phyloP scores from a whole-genome alignment of 2,329 filamentous ascomycete species.

The Neurospora sp. region DNA sequence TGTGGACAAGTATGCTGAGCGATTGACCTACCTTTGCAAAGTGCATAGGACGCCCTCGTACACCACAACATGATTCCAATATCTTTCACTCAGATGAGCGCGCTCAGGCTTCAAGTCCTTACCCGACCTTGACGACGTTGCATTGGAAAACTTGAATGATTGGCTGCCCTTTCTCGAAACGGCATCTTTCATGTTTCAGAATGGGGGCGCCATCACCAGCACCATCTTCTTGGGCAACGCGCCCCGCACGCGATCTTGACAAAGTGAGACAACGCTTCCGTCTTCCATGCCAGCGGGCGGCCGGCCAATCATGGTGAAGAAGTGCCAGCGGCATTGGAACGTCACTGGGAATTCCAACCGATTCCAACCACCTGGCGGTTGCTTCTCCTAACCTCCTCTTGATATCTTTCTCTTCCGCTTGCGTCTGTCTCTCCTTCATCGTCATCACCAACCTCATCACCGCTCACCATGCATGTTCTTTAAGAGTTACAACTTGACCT shows the following conservation, averaged over 20 bases:
- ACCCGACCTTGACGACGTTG: neutral
- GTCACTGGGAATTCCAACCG: neutral
- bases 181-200: neutral
- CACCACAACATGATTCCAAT: neutral
- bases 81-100: neutral
- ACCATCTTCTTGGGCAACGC: neutral
- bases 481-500: neutral
- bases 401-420: neutral
- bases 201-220: neutral
- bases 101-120: neutral
- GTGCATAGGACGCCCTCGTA: neutral
- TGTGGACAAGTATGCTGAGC: neutral
- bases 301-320: neutral
- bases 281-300: neutral
- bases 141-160: neutral
- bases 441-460: neutral
- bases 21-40: neutral
- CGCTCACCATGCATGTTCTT: neutral
- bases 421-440: neutral
- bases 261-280: neutral
- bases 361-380: neutral
- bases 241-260: neutral
- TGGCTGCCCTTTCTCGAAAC: neutral
- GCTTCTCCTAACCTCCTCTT: neutral
- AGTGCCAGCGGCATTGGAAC: neutral